Percentiles rank a stretch among this genome's conserved stretches.
These are phyloP conservation scores for Rhizopogon rudus DNA, from an alignment of 768 basidiomycete genomes.

Conservation along the genomic window DNA sequence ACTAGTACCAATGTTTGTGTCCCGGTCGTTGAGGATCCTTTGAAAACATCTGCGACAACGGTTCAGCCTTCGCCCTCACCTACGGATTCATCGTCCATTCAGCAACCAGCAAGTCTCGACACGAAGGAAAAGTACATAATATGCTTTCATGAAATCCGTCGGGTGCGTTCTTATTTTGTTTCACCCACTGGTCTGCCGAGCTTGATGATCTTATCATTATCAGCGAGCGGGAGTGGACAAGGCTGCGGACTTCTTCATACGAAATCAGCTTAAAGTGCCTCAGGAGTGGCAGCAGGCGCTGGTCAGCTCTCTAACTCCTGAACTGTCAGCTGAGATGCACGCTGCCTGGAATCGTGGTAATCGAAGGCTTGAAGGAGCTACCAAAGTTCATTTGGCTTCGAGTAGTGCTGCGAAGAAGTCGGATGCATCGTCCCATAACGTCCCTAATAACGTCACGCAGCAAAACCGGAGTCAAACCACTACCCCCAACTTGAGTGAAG, in stretches of 20 bases:
- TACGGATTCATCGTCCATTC: not conserved
- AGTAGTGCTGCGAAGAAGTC: not conserved
- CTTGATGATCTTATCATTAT: not conserved
- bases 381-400: not conserved
- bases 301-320: not conserved
- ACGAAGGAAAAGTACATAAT: not conserved
- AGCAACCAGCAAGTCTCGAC: not conserved
- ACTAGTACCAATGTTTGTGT: too few relatives aligned
- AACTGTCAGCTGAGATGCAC: not conserved
- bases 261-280: not conserved
- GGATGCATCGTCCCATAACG: not conserved
- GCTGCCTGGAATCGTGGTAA: not conserved
- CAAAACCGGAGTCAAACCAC: not conserved
- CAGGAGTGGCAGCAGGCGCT: not conserved
- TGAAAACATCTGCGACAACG: too few relatives aligned
- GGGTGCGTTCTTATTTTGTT: not conserved
- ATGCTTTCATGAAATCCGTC: not conserved
- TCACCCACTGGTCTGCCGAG: not conserved
- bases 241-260: not conserved
- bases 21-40: not conserved
- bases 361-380: not conserved
- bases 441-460: not conserved
- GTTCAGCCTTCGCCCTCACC: not conserved
- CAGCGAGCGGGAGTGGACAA: not conserved
- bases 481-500: too few relatives aligned